Conservation (phyloP, 768 basidiomycete genomes). For the Lentinula sp. region DNA sequence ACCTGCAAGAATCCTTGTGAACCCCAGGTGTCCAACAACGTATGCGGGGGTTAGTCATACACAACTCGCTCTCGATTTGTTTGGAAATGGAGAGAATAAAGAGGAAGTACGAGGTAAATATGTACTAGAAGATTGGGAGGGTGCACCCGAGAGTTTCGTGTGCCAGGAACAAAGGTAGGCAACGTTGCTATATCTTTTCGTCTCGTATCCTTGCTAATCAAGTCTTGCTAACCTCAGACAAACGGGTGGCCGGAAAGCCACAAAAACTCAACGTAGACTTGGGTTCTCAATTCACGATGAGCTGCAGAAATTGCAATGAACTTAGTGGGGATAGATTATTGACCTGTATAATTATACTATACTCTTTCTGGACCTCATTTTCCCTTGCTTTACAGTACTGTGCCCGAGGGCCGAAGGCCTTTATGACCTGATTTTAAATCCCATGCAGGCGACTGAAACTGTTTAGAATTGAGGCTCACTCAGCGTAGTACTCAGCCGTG, state of each 20-base stretch:
- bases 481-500: not conserved
- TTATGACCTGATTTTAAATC: no score
- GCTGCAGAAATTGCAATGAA: conserved; percentile 25
- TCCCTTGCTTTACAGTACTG: not conserved
- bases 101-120: conserved; percentile 57
- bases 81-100: conserved; percentile 73
- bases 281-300: conserved; percentile 82
- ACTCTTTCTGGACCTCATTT: not conserved
- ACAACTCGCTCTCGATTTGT: conserved; percentile 90
- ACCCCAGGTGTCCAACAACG: conserved; percentile 95
- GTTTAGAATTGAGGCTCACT: not conserved
- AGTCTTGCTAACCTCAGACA: conserved; percentile 36
- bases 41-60: conserved; percentile 98
- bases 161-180: conserved; percentile 90
- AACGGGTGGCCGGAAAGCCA: conserved; percentile 84
- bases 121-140: conserved; percentile 90
- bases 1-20: conserved; percentile 89
- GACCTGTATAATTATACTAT: conserved; percentile 3
- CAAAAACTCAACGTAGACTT: conserved; percentile 81
- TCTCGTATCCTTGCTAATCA: not conserved
- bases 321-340: not conserved
- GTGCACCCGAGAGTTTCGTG: conserved; percentile 95
- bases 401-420: not conserved
- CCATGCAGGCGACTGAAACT: no score
- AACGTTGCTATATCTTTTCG: not conserved